Base-by-base conservation (phyloP, 495 filamentous ascomycete genomes). In the Neurospora sp. region DNA sequence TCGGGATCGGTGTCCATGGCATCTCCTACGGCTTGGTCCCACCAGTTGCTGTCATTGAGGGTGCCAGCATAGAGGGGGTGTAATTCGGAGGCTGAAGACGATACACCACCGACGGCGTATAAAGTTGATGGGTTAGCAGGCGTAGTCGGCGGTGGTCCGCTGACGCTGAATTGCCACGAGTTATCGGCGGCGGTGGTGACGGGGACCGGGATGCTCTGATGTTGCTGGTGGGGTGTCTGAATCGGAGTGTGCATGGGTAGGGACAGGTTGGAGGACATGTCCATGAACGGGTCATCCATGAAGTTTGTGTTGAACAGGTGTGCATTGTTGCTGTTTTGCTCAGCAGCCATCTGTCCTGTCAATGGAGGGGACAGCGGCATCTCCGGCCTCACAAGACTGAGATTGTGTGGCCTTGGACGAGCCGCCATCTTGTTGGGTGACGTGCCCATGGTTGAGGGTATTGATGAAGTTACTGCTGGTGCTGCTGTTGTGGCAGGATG, bases 241-340 rank as follows among this genome's bases (percentile, higher is more conserved):
- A 82, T 75, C 4, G 83, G 81, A 3, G 82, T 83, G 70, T 78
- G 76, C 42, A 75, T 70, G 9, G 72, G 77, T 59, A 6, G 78
- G 69, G 20, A 75, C 72, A 10, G 76, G 69, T 37, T 77, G 71
- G 40, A 73, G 2, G 54, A 66, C 1, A 66, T 72, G 20, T 80
- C 76, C 59, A 74, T 46, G 71, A 85, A 85, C 8, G 81, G 81
- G 66, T 84, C 81, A 3, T 84, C 82, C 11, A 84, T 72, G 38
- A 79, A 76, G 12, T 77, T 35, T 8, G 54, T 79, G 70, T 70
- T 82, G 23, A 82, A 76, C 44, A 83, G 79, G 20, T 70, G 71
- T 27, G 48, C 35, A 20, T 69, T 71, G 54, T 35, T 72, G 42
- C 20, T 27, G 70, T 27, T 59, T 72, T 71, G 69, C 31, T 59